Conservation (phyloP, 2,329 filamentous ascomycete species). For the Fusarium cicatricum region DNA sequence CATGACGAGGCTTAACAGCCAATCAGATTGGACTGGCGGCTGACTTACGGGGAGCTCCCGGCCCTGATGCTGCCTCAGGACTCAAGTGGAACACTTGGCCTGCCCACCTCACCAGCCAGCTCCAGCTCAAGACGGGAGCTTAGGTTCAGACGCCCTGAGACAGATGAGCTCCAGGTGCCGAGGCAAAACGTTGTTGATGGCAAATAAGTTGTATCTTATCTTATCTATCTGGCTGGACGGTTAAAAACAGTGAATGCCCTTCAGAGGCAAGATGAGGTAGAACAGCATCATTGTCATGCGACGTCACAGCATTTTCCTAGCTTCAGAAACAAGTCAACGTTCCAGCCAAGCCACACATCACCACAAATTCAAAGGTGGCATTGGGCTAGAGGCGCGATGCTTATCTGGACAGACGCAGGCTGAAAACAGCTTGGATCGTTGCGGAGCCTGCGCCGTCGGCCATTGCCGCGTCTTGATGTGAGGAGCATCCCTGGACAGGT, state of each 20-base stretch:
- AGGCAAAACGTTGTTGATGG: too few relatives aligned
- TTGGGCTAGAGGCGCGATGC: conserved; percentile 36
- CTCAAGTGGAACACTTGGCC: not conserved
- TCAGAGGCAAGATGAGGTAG: too few relatives aligned
- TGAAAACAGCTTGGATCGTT: conserved; percentile 33
- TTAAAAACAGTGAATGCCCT: too few relatives aligned
- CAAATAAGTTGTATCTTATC: too few relatives aligned
- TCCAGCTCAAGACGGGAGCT: not conserved
- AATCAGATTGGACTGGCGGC: conserved; percentile 26
- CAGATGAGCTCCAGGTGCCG: too few relatives aligned
- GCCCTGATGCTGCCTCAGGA: conserved; percentile 34
- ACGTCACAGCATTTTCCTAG: too few relatives aligned
- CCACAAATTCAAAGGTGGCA: conserved; percentile 22
- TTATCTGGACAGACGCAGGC: conserved; percentile 37
- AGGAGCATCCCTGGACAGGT: conserved; percentile 21
- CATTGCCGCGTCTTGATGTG: conserved; percentile 30
- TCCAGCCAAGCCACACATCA: conserved; percentile 32
- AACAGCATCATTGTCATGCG: too few relatives aligned
- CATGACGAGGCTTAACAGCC: conserved; percentile 20
- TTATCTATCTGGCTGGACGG: too few relatives aligned
- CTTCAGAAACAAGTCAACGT: conserved; percentile 9
- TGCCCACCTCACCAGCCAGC: conserved; percentile 3
- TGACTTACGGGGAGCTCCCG: conserved; percentile 20
- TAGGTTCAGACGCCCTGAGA: not conserved
- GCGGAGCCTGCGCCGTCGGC: conserved; percentile 31